phyloP scores from a whole-genome alignment of 139 green algal species.

The Haematococcus sp. region DNA sequence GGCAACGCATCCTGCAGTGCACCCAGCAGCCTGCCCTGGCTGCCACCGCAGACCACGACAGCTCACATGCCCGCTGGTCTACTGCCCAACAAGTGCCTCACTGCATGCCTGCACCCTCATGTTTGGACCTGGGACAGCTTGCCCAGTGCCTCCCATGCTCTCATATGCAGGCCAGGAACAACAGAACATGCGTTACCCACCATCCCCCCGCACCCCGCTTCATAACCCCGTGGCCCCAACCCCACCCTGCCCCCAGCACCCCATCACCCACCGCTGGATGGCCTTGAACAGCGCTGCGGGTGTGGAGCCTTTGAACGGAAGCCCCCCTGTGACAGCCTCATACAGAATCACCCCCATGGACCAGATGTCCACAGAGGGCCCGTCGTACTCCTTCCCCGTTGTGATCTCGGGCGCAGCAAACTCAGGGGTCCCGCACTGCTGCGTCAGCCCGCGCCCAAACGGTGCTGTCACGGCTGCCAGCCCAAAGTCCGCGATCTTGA shows the following conservation, averaged over 20 bases:
- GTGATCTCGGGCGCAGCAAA: constrained; percentile 71
- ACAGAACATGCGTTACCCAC: neutral
- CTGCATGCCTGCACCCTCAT: too few relatives aligned
- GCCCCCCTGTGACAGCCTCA: constrained; percentile 46
- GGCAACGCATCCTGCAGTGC: too few relatives aligned
- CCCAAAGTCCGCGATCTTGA: constrained; percentile 75
- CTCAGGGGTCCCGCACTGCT: constrained; percentile 56
- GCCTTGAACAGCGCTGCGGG: constrained; percentile 42
- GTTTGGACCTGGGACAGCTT: too few relatives aligned
- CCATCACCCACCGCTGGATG: constrained; percentile 24
- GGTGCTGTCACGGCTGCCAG: constrained; percentile 63
- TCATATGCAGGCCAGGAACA: too few relatives aligned
- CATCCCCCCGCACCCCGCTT: neutral
- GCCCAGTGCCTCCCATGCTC: too few relatives aligned
- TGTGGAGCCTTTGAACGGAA: constrained; percentile 51
- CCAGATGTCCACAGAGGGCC: constrained; percentile 51
- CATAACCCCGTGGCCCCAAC: too few relatives aligned
- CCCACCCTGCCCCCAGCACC: too few relatives aligned
- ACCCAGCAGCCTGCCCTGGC: too few relatives aligned
- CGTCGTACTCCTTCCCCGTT: constrained; percentile 36
- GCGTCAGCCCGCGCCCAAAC: constrained; percentile 39
- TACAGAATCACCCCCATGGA: constrained; percentile 67
- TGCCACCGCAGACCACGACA: too few relatives aligned
- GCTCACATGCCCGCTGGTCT: too few relatives aligned
- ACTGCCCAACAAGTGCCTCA: too few relatives aligned